Conservation (phyloP, 768 basidiomycete genomes). For the Kwoniella mangroviensis region DNA sequence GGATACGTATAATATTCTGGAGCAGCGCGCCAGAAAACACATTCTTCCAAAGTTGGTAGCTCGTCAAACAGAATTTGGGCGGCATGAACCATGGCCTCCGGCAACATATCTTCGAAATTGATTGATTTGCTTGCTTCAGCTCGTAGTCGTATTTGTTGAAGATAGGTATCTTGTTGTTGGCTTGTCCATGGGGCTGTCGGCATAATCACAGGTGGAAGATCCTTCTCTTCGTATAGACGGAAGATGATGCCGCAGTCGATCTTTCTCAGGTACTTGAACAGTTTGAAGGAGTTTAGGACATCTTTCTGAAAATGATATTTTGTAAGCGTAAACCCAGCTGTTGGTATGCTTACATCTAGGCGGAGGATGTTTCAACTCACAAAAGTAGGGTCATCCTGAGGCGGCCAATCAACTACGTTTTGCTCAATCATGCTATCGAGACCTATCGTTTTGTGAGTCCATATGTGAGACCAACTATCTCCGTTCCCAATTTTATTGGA, state of each 20-base stretch:
- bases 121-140: too few species aligned
- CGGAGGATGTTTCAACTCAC: too few species aligned
- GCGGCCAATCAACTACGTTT: too few species aligned
- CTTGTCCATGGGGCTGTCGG: neutral
- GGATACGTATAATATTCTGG: neutral
- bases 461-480: too few species aligned
- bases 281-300: neutral
- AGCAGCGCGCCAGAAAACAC: neutral
- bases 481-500: too few species aligned
- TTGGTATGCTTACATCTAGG: too few species aligned
- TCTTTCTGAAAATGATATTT: neutral
- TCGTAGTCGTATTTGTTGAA: too few species aligned
- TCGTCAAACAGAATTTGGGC: neutral
- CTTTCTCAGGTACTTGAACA: neutral
- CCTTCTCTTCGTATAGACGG: neutral
- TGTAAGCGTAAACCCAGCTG: too few species aligned
- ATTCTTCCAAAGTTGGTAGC: neutral
- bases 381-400: too few species aligned
- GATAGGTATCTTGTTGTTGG: neutral
- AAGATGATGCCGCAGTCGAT: neutral
- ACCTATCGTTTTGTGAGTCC: too few species aligned
- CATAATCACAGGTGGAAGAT: neutral
- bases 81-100: neutral
- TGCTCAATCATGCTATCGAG: too few species aligned
- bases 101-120: neutral